Conservation (phyloP, 2,329 filamentous ascomycete genomes). For the Diaporthe sp. region DNA sequence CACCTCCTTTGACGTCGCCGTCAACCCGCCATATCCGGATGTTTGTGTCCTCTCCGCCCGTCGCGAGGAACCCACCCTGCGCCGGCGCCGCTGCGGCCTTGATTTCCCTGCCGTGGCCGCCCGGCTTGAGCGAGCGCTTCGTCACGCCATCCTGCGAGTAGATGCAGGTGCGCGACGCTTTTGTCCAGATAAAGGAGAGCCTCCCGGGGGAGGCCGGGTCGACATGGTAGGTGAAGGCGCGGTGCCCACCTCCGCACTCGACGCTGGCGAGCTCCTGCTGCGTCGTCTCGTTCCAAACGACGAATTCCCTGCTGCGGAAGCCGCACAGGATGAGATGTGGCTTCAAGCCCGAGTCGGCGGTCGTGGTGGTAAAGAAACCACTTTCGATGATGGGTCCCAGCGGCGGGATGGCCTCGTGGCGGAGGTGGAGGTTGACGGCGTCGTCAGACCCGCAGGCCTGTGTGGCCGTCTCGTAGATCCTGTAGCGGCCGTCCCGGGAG, state of each 20-base stretch:
- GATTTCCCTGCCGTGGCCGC: slow-evolving; percentile 90
- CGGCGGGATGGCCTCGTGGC: slow-evolving; percentile 78
- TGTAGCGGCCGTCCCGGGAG: slow-evolving; percentile 82
- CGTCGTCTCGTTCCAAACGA: slow-evolving; percentile 83
- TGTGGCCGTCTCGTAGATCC: slow-evolving; percentile 67
- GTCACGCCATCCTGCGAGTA: slow-evolving; percentile 56
- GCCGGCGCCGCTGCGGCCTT: slow-evolving; percentile 60
- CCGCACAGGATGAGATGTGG: slow-evolving; percentile 80
- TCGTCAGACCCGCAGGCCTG: slow-evolving; percentile 42
- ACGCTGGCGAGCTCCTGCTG: slow-evolving; percentile 79
- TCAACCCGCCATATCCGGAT: slow-evolving; percentile 79
- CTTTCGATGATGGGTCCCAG: slow-evolving; percentile 85
- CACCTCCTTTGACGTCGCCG: slow-evolving; percentile 32
- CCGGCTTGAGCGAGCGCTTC: slow-evolving; percentile 70
- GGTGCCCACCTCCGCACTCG: slow-evolving; percentile 88
- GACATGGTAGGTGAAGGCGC: slow-evolving; percentile 74
- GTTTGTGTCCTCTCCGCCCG: slow-evolving; percentile 78
- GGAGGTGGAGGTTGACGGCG: slow-evolving; percentile 56
- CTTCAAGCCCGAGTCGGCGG: slow-evolving; percentile 46
- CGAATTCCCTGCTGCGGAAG: slow-evolving; percentile 83
- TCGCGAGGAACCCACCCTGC: slow-evolving; percentile 64
- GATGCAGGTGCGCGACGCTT: slow-evolving; percentile 62
- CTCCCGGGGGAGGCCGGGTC: slow-evolving; percentile 48
- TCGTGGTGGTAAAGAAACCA: slow-evolving; percentile 67
- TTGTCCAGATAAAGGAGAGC: slow-evolving; percentile 75